Conservation (phyloP, 176 grass and related monocot genomes). For the Guadua angustifolia region DNA sequence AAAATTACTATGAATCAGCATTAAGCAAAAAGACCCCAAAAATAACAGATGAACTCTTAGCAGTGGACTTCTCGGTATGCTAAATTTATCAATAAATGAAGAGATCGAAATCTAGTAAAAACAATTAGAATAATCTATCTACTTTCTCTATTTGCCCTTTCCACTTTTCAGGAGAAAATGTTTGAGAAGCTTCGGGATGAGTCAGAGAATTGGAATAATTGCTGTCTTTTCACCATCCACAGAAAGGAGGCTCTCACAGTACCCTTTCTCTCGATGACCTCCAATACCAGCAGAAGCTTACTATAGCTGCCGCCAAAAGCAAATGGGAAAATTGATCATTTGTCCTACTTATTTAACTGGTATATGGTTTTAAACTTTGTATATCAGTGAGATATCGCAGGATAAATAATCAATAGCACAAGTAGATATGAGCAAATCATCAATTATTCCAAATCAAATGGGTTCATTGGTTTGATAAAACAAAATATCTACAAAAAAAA, state of each 20-base stretch:
- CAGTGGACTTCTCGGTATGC: slow-evolving; percentile 23
- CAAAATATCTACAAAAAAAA: neutral
- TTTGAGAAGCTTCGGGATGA: slow-evolving; percentile 52
- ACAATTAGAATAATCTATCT: neutral
- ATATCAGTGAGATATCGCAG: too few relatives aligned
- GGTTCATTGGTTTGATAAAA: slow-evolving; percentile 17
- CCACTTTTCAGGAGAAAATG: slow-evolving; percentile 77
- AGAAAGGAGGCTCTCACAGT: slow-evolving; percentile 75
- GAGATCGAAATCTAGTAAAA: slow-evolving; percentile 7
- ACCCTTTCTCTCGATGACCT: slow-evolving; percentile 81
- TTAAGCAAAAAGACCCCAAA: slow-evolving; percentile 16
- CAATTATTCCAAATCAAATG: neutral
- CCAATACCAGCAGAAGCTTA: slow-evolving; percentile 97
- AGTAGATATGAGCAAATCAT: too few relatives aligned
- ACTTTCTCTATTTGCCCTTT: slow-evolving; percentile 99
- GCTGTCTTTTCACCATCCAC: slow-evolving; percentile 37
- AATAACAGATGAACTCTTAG: slow-evolving; percentile 33
- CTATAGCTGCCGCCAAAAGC: slow-evolving; percentile 65
- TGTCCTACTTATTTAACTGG: too few relatives aligned
- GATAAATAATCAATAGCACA: too few relatives aligned
- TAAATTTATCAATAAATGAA: slow-evolving; percentile 26
- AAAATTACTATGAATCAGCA: neutral
- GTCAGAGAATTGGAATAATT: slow-evolving; percentile 33
- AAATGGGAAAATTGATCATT: too few relatives aligned
- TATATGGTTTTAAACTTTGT: too few relatives aligned